A percentile compares a stretch with the other conserved stretches of the same genome.
Evolutionary conservation across 768 basidiomycete species (phyloP).

Genomic region (Tubosaeta brunneosetosa): DNA sequence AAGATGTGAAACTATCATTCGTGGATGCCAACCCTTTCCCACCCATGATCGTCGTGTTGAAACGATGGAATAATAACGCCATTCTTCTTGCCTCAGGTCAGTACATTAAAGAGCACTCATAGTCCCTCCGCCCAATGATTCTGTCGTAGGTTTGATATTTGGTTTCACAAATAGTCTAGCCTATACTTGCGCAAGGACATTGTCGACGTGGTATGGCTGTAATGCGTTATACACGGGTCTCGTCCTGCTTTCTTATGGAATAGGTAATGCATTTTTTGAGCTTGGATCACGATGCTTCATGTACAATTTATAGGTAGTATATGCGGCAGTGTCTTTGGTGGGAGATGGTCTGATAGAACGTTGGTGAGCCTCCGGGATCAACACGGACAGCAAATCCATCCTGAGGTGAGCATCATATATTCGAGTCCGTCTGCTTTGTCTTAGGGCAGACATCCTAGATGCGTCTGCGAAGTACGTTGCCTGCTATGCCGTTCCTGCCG

Average conservation of each 20-base stretch:
- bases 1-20: slow-evolving; percentile 51
- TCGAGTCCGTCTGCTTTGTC: not conserved
- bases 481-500: slow-evolving; percentile 51
- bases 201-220: slow-evolving; percentile 61
- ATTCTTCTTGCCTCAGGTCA: slow-evolving; percentile 40
- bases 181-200: slow-evolving; percentile 71
- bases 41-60: slow-evolving; percentile 54
- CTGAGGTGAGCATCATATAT: slow-evolving; percentile 53
- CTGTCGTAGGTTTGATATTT: slow-evolving; percentile 57
- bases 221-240: slow-evolving; percentile 69
- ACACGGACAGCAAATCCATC: slow-evolving; percentile 43
- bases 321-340: slow-evolving; percentile 53
- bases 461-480: slow-evolving; percentile 61
- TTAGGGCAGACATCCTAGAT: slow-evolving; percentile 19
- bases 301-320: slow-evolving; percentile 37
- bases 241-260: slow-evolving; percentile 68
- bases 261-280: slow-evolving; percentile 40
- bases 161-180: slow-evolving; percentile 64
- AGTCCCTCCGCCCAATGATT: not conserved
- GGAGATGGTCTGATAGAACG: slow-evolving; percentile 50
- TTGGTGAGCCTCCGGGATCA: slow-evolving; percentile 39
- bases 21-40: slow-evolving; percentile 69
- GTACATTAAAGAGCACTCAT: no score
- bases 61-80: slow-evolving; percentile 60
- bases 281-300: not conserved